phyloP scores from a whole-genome alignment of 169 alveolate genomes.

The Amoebophrya sp. region DNA sequence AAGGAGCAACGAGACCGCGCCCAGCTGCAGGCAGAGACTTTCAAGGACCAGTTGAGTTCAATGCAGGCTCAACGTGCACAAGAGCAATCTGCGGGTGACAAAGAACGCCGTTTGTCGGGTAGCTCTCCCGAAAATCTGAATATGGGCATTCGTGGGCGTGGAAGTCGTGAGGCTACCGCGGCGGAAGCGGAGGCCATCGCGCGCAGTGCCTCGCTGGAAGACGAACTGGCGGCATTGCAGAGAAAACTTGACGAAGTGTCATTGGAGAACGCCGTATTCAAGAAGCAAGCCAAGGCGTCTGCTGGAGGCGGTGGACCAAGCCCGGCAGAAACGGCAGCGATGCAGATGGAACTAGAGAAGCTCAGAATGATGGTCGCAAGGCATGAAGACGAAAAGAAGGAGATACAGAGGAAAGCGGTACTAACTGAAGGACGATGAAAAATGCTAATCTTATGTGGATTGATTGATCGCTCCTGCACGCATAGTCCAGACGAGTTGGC shows the following conservation, averaged over 20 bases:
- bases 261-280: background rate
- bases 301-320: background rate
- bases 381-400: background rate
- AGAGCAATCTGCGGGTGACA: background rate
- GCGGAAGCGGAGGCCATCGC: background rate
- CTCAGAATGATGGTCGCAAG: background rate
- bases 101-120: background rate
- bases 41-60: background rate
- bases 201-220: background rate
- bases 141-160: background rate
- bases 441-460: too few species aligned
- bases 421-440: too few species aligned
- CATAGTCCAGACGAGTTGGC: too few species aligned
- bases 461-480: too few species aligned
- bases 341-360: background rate
- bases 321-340: background rate
- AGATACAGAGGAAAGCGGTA: background rate
- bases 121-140: background rate
- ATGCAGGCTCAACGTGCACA: too few species aligned
- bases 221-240: background rate
- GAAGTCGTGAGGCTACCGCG: background rate
- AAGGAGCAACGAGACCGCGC: slow-evolving; percentile 10
- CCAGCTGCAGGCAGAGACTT: background rate
- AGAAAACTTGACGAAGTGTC: background rate
- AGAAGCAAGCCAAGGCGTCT: background rate